Evolutionary conservation across 2,329 filamentous ascomycete genomes (phyloP), one percentile per base, ranked within the genome.

Genomic region (Fusarium transvaalense): DNA sequence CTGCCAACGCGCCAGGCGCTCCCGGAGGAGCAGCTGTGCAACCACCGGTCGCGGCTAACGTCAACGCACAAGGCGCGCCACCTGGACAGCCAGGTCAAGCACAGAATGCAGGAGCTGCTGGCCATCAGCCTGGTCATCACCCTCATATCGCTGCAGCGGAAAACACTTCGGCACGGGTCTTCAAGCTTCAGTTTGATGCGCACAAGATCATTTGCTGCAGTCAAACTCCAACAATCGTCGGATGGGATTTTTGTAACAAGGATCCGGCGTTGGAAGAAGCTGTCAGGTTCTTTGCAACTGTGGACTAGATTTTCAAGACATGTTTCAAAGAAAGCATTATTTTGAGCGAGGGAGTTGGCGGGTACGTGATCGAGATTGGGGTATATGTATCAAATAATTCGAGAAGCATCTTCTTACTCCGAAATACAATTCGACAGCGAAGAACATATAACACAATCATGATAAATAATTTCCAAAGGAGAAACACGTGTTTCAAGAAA

Each of bases 151-250:
- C 77, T 2, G 76, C 79, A 37, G 76, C 80, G 10, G 85, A 87
- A 65, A 79, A 81, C 32, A 83, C 82, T 56, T 82, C 84, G 13
- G 82, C 84, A 10, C 81, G 96, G 25, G 92, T 99, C 5, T 99
- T 98, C 84, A 99, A 99, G 80, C 84, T 98, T 35, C 96, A 99
- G 78, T 99, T 97, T 72, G 96, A 99, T 76, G 92, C 94, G 1
- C 88, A 94, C 23, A 90, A 94, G 73, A 97, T 99, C 71, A 91
- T 99, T 56, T 97, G 94, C 81, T 97, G 95, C 77, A 96, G 92
- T 68, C 94, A 98, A 78, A 93, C 96, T 58, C 90, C 90, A 38
- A 89, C 91, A 17, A 98, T 99, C 75, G 93, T 98, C 1, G 96
- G 94, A 0, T 99, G 96, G 96, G 96, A 99, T 78, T 99, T 98